Conservation (phyloP, 345 rosid genomes). For the thale cress (Arabidopsis thaliana) region DNA sequence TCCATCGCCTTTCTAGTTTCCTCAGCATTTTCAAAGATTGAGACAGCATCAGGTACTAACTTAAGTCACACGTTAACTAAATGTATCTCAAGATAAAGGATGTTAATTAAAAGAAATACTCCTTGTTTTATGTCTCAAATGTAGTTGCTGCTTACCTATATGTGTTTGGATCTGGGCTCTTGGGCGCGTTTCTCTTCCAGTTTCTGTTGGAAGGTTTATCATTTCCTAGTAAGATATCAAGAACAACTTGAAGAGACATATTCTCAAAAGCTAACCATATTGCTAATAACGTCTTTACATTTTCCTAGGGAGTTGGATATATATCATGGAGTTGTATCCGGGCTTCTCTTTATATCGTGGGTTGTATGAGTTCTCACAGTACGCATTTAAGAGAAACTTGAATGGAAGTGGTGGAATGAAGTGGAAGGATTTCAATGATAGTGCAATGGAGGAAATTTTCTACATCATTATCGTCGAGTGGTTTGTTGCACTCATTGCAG, state of each 20-base stretch:
- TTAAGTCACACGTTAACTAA: not conserved
- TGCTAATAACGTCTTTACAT: slow-evolving; percentile 8
- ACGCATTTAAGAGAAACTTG: slow-evolving; percentile 54
- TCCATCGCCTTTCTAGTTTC: slow-evolving; percentile 74
- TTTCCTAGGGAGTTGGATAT: slow-evolving; percentile 66
- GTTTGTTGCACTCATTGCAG: slow-evolving; percentile 62
- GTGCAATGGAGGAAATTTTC: slow-evolving; percentile 68
- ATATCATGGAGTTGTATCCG: slow-evolving; percentile 79
- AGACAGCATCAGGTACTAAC: slow-evolving; percentile 87
- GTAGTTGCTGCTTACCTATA: slow-evolving; percentile 70
- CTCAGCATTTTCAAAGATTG: slow-evolving; percentile 68
- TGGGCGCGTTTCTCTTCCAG: slow-evolving; percentile 78
- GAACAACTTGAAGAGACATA: not conserved
- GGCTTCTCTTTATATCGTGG: slow-evolving; percentile 88
- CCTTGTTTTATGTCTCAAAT: slow-evolving; percentile 7
- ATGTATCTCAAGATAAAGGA: not conserved
- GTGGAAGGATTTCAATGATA: slow-evolving; percentile 67
- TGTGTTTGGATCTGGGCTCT: slow-evolving; percentile 84
- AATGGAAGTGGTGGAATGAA: slow-evolving; percentile 72
- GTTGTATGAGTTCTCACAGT: slow-evolving; percentile 74
- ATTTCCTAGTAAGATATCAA: slow-evolving; percentile 72
- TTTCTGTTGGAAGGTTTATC: slow-evolving; percentile 63
- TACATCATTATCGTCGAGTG: slow-evolving; percentile 74
- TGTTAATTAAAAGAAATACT: slow-evolving; percentile 8
- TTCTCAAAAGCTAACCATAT: slow-evolving; percentile 12